Evolutionary conservation across 139 green algal species (phyloP).

Genomic region (Marvania coccoides): DNA sequence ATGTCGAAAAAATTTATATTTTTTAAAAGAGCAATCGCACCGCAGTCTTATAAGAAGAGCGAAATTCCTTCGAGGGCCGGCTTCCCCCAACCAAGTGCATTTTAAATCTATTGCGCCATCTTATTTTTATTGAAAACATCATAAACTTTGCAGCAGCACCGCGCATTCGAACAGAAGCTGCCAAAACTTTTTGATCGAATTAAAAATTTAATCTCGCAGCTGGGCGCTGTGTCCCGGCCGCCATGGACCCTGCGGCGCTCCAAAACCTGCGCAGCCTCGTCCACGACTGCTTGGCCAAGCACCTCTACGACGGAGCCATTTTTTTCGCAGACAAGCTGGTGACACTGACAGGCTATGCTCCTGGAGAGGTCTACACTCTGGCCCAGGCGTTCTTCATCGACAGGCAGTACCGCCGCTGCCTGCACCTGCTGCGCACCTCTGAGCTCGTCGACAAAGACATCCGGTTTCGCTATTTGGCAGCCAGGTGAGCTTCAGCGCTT

Average conservation of each 20-base stretch:
- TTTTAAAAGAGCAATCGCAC: too few relatives aligned
- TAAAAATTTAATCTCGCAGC: too few relatives aligned
- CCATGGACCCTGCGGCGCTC: not conserved
- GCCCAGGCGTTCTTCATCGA: slow-evolving; percentile 69
- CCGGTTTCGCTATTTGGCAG: slow-evolving; percentile 66
- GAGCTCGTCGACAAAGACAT: slow-evolving; percentile 44
- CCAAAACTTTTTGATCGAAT: too few relatives aligned
- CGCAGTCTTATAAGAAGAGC: too few relatives aligned
- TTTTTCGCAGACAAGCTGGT: slow-evolving; percentile 97
- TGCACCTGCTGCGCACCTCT: slow-evolving; percentile 48
- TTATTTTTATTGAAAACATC: too few relatives aligned
- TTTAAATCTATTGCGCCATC: too few relatives aligned
- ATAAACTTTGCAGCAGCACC: too few relatives aligned
- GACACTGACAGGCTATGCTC: slow-evolving; percentile 46
- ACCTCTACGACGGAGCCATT: slow-evolving; percentile 73
- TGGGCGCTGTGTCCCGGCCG: not conserved
- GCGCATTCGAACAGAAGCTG: too few relatives aligned
- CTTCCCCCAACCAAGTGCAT: too few relatives aligned
- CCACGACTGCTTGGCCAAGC: slow-evolving; percentile 82
- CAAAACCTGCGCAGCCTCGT: slow-evolving; percentile 62
- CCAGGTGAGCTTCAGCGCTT: slow-evolving; percentile 23
- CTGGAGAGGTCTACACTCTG: slow-evolving; percentile 75
- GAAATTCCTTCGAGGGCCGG: too few relatives aligned
- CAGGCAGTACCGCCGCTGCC: slow-evolving; percentile 63
- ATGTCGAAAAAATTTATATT: too few relatives aligned